Evolutionary conservation across 345 rosid genomes (phyloP).

Genomic region (Gossypium raimondii): DNA sequence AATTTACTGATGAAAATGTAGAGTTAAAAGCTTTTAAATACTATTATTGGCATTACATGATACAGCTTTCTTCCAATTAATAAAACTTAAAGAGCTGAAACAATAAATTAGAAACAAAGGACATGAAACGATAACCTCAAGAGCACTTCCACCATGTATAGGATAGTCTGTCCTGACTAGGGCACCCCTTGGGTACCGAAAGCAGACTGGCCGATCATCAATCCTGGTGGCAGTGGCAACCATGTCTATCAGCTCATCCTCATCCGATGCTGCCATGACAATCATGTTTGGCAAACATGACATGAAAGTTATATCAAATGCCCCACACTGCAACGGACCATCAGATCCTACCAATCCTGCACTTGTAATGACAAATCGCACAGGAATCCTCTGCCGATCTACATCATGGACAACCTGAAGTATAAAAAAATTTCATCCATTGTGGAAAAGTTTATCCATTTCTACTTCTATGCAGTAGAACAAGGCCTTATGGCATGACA

Average conservation of each 20-base stretch:
- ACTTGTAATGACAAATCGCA: conserved; percentile 79
- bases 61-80: background rate
- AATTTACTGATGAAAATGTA: background rate
- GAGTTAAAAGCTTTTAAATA: background rate
- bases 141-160: conserved; percentile 48
- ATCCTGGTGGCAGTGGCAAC: conserved; percentile 74
- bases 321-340: conserved; percentile 82
- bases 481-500: background rate
- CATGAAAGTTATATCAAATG: conserved; percentile 90
- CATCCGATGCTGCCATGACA: conserved; percentile 92
- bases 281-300: conserved; percentile 96
- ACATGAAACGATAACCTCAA: conserved; percentile 48
- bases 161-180: conserved; percentile 45
- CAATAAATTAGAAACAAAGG: conserved; percentile 1
- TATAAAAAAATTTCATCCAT: conserved; percentile 17
- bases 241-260: conserved; percentile 84
- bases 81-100: background rate
- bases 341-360: conserved; percentile 91
- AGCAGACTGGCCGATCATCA: conserved; percentile 79
- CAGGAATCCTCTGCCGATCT: conserved; percentile 79
- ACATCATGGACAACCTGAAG: conserved; percentile 82
- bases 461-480: conserved; percentile 1
- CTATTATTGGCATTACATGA: background rate
- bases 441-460: background rate
- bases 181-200: conserved; percentile 84